phyloP scores from a whole-genome alignment of 352 stramenopile species.

The Phytophthora podocarpi region DNA sequence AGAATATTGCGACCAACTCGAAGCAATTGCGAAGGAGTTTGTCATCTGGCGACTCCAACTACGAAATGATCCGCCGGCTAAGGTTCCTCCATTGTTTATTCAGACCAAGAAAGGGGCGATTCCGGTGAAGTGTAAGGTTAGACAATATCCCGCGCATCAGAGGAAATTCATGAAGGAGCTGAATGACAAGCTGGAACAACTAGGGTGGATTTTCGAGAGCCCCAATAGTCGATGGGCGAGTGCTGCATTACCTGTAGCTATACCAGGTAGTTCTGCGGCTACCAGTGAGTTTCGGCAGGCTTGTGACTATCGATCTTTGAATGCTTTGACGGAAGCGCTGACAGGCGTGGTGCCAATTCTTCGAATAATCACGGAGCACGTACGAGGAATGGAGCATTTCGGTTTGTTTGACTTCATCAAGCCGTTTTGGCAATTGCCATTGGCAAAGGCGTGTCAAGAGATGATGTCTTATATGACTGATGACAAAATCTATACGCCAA shows the following conservation, averaged over 20 bases:
- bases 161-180: not conserved
- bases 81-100: not conserved
- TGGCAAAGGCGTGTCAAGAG: constrained; percentile 27
- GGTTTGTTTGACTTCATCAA: constrained; percentile 20
- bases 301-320: constrained; percentile 17
- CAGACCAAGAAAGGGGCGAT: not conserved
- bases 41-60: not conserved
- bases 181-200: constrained; percentile 1
- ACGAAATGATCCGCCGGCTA: not conserved
- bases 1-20: not conserved
- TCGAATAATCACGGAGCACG: constrained; percentile 5
- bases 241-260: constrained; percentile 6
- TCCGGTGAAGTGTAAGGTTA: not conserved
- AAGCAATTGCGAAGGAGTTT: not conserved
- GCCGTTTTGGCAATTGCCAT: constrained; percentile 27
- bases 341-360: constrained; percentile 10
- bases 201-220: constrained; percentile 21
- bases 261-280: not conserved
- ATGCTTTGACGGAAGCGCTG: not conserved
- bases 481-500: constrained; percentile 25
- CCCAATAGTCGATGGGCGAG: constrained; percentile 13
- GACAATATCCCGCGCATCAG: not conserved
- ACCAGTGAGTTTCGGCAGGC: constrained; percentile 3
- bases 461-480: constrained; percentile 37
- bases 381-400: constrained; percentile 17